A percentile compares a stretch with the other conserved stretches of the same genome.
Conservation (phyloP, 345 rosid genomes). For the Salix viminalis region DNA sequence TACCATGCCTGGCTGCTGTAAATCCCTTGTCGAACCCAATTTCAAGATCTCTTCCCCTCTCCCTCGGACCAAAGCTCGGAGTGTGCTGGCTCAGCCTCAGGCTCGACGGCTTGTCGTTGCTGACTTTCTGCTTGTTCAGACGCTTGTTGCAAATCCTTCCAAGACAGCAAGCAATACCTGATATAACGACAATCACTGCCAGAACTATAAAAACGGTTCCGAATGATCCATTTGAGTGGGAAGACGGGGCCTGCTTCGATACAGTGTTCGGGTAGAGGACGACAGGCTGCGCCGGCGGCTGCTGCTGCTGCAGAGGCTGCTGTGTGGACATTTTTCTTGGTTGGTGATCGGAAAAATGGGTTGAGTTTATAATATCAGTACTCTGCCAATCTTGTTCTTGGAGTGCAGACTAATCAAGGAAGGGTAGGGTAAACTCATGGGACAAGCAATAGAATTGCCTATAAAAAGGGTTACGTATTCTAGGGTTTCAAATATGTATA, state of each 20-base stretch:
- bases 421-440: constrained; percentile 16
- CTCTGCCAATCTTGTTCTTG: constrained; percentile 31
- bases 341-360: background rate
- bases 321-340: constrained; percentile 8
- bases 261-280: constrained; percentile 51
- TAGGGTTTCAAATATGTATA: background rate
- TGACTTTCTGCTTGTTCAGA: constrained; percentile 13
- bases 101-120: background rate
- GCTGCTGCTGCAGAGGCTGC: constrained; percentile 11
- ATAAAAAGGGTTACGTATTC: constrained; percentile 13
- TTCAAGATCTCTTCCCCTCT: constrained; percentile 25
- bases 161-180: constrained; percentile 53
- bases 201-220: constrained; percentile 62
- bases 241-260: constrained; percentile 28
- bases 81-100: background rate
- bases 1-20: constrained; percentile 15
- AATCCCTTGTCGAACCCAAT: constrained; percentile 43
- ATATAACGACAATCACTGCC: constrained; percentile 50
- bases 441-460: constrained; percentile 38
- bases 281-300: constrained; percentile 37
- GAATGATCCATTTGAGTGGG: constrained; percentile 59
- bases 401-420: constrained; percentile 39
- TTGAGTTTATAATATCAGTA: background rate
- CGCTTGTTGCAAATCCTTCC: constrained; percentile 46
- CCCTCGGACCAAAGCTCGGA: constrained; percentile 5